Evolutionary conservation across 1,139 yeast species (phyloP), one percentile per base, ranked within the genome.

Genomic region (Scheffersomyces titani): DNA sequence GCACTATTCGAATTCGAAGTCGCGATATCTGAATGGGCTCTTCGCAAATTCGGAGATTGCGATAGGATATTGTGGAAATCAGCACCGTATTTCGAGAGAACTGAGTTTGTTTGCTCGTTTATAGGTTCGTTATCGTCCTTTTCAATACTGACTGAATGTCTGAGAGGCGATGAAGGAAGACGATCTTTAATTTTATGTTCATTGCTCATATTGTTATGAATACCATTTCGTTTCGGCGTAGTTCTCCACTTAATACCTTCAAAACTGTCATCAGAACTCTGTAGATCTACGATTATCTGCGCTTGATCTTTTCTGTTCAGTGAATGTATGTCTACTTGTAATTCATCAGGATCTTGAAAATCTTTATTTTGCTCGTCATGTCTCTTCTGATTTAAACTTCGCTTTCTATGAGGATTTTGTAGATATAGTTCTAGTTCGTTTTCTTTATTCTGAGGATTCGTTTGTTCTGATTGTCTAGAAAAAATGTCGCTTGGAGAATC

Each of bases 231-330:
- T 22, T 63, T 61, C 5, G 81, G 78, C 56, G 78, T 76, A 5
- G 70, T 70, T 52, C 66, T 70, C 84, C 84, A 80, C 51, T 78
- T 67, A 22, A 80, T 71, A 0, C 81, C 83, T 54, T 79, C 84
- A 59, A 77, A 78, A 57, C 82, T 77, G 58, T 80, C 83, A 59
- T 79, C 83, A 0, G 83, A 78, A 59, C 79, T 76, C 56, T 77
- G 82, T 50, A 59, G 70, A 9, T 62, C 51, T 44, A 30, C 11
- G 4, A 16, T 7, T 30, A 30, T 30, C 9, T 11, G 40, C 13
- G 40, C 4, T 16, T 11, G 40, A 9, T 30, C 40, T 5, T 7
- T 30, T 30, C 40, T 30, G 40, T 11, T 30, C 40, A 11, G 40
- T 11, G 40, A 6, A 9, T 30, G 40, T 6, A 30, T 30, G 4